Base-by-base conservation (phyloP, 495 filamentous ascomycete species). In the Hypoxylon lenormandii region DNA sequence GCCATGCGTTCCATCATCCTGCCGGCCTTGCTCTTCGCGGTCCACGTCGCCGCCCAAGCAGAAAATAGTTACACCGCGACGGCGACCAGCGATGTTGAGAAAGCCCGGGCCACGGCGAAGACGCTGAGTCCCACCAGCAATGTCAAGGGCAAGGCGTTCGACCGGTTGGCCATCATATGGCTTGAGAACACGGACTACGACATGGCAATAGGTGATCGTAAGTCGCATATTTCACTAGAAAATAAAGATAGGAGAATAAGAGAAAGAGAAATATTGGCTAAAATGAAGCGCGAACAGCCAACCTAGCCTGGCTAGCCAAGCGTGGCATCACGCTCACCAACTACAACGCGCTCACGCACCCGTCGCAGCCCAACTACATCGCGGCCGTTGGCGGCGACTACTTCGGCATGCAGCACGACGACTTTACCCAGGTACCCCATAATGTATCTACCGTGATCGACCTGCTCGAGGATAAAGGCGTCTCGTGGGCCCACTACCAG, bases 401-500 rank as follows among this genome's bases (percentile, higher is more conserved):
- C 65, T 90, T 90, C 61, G 90, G 90, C 57, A 86, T 92, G 81
- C 82, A 91, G 66, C 65, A 87, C 71, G 90, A 92, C 59, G 78
- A 85, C 68, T 88, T 87, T 75, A 80, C 80, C 38, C 74, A 75
- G 26, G 72, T 90, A 40, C 83, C 84, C 11, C 61, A 76, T 54
- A 92, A 91, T 73, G 80, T 90, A 23, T 90, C 88, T 7, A 90
- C 87, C 19, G 76, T 93, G 28, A 85, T 85, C 3, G 90, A 92
- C 77, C 79, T 92, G 3, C 83, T 92, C 10, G 90, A 92, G 53
- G 85, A 84, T 62, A 88, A 85, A 69, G 80, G 82, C 13, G 88
- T 93, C 69, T 76, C 84, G 1, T 93, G 90, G 90, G 87, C 82
- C 55, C 80, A 87, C 65, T 92, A 93, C 75, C 84, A 90, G 72